Conservation (phyloP, 1,284 basidiomycete species). For the Heliocybe sulcata region DNA sequence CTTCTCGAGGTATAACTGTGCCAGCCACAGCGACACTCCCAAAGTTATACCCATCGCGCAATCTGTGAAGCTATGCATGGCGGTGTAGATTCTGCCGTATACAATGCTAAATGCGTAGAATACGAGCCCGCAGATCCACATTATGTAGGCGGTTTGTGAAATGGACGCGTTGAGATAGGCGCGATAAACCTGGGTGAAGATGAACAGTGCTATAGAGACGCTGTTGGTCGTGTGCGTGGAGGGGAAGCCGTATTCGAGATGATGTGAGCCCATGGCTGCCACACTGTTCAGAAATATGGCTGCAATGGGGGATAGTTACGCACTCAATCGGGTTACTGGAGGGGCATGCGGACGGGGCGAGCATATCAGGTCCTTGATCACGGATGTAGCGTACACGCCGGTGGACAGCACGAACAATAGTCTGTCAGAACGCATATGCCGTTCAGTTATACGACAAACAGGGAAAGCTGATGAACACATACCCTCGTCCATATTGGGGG, state of each 20-base stretch:
- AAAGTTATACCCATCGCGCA: slow-evolving; percentile 61
- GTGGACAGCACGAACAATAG: slow-evolving; percentile 69
- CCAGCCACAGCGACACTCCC: slow-evolving; percentile 61
- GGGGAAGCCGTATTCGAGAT: slow-evolving; percentile 91
- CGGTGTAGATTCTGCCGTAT: slow-evolving; percentile 86
- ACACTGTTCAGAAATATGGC: slow-evolving; percentile 2
- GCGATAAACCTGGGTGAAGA: slow-evolving; percentile 41
- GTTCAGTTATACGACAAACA: neutral
- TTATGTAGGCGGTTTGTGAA: slow-evolving; percentile 34
- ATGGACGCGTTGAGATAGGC: slow-evolving; percentile 34
- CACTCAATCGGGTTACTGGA: slow-evolving; percentile 82
- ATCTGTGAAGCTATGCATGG: slow-evolving; percentile 86
- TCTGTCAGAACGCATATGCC: slow-evolving; percentile 26
- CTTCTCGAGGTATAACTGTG: slow-evolving; percentile 32
- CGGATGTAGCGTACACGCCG: slow-evolving; percentile 81
- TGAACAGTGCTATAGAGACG: slow-evolving; percentile 80
- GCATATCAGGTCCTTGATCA: slow-evolving; percentile 87
- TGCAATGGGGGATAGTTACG: slow-evolving; percentile 18
- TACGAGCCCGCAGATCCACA: slow-evolving; percentile 37
- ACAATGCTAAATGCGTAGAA: slow-evolving; percentile 77
- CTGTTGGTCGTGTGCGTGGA: slow-evolving; percentile 95
- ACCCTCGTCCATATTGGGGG: slow-evolving; percentile 68
- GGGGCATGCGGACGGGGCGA: slow-evolving; percentile 89
- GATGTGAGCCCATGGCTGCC: slow-evolving; percentile 79
- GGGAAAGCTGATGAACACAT: slow-evolving; percentile 20